Base-by-base conservation (phyloP, 768 basidiomycete genomes). In the Albatrellus ellisii region DNA sequence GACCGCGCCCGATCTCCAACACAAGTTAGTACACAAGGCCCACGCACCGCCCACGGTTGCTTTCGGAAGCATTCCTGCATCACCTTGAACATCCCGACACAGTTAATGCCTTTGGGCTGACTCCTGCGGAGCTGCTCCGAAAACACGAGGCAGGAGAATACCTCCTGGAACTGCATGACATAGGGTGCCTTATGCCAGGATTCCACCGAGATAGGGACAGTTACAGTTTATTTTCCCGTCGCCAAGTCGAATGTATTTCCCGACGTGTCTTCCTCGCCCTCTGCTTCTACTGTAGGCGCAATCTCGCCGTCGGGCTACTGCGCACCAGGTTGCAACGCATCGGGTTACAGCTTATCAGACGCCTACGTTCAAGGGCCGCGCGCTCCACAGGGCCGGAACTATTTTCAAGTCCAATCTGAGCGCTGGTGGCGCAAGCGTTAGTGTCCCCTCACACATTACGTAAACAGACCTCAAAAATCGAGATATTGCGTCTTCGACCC, bases 221-320 rank as follows among this genome's bases (percentile, higher is more conserved):
- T 97, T 95, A 95, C 95, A 99, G 65, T 99, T 99, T 55, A 99
- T 98, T 71, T 91, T 31, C 95, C 95, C 1, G 95, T 99, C 48
- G 77, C 90, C 15, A 91, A 91, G 63, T 99, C 84, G 69, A 75
- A 98, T 4, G 95, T 95, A 27, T 72, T 72, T 24, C 46, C 41
- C 21, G 59, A 51, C 36, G 58, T 42, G 45, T 52, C 57, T 31
- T 42, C 43, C 20, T 36, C 60, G 18, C 56, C 56, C 10, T 28
- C 41, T 8, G 29, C 31, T 21, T 20, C 38, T 11, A 6, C 31
- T n/a, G 15, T 29, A 8, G 35, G 12, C 17, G 15, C 20, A n/a
- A 26, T 17, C 12, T 39, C 43, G 14, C 39, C 22, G 4, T 14
- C 10, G 5, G 17, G 25, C 18, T 21, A 18, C 17, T 35, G 3